Percentiles rank a stretch among this genome's conserved stretches.
phyloP scores from a whole-genome alignment of 345 rosid species.

The Salix caprea region DNA sequence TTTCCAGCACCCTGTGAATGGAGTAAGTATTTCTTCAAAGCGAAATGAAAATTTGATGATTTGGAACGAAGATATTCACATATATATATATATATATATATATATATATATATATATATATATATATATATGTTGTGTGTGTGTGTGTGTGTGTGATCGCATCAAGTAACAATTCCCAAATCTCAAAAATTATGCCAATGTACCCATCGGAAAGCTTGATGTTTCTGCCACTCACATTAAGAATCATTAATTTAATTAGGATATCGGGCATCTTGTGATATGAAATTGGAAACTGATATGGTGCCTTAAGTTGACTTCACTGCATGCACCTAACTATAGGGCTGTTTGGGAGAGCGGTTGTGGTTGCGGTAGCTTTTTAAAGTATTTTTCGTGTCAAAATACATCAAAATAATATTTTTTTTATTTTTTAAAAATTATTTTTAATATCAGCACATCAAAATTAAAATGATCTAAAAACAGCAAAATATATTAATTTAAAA shows the following conservation, averaged over 20 bases:
- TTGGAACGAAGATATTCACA: neutral
- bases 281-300: neutral
- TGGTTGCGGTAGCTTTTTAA: too few relatives aligned
- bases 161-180: neutral
- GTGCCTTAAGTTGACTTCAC: neutral
- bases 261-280: neutral
- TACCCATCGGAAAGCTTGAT: neutral
- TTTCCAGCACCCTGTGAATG: neutral
- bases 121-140: too few relatives aligned
- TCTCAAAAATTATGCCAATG: neutral
- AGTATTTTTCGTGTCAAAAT: too few relatives aligned
- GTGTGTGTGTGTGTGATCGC: too few relatives aligned
- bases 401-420: too few relatives aligned
- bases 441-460: too few relatives aligned
- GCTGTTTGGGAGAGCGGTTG: too few relatives aligned
- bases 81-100: too few relatives aligned
- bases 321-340: neutral
- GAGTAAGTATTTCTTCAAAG: neutral
- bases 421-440: too few relatives aligned
- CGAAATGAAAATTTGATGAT: neutral
- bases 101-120: too few relatives aligned
- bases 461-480: too few relatives aligned
- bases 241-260: neutral
- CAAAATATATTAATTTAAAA: too few relatives aligned
- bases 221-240: neutral